Conservation (phyloP, 1,284 basidiomycete species). For the Apiotrichum gamsii region DNA sequence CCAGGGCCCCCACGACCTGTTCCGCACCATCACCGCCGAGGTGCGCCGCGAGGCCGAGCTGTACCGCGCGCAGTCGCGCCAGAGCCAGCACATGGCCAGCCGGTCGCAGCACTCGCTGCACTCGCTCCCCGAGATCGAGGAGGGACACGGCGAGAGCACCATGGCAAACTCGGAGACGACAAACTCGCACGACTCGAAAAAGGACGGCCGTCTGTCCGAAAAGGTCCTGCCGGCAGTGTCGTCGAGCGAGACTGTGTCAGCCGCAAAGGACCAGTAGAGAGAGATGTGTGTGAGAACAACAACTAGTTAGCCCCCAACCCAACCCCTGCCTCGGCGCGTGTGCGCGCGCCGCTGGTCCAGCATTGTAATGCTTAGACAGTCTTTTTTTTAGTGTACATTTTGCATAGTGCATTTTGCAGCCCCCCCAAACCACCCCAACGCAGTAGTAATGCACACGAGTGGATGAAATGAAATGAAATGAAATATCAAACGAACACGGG, state of each 20-base stretch:
- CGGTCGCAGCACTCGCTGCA: too few species aligned
- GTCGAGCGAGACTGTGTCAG: neutral
- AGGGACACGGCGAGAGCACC: too few species aligned
- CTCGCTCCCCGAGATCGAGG: too few species aligned
- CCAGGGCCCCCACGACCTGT: conserved; percentile 14
- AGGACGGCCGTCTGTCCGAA: neutral
- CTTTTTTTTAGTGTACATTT: neutral
- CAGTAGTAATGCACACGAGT: too few species aligned
- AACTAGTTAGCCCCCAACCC: neutral
- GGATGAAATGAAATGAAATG: too few species aligned
- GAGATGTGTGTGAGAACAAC: too few species aligned
- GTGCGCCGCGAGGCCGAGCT: conserved; percentile 7
- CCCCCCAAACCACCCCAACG: too few species aligned
- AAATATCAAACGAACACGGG: too few species aligned
- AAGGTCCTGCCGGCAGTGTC: neutral
- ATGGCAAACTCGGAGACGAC: too few species aligned
- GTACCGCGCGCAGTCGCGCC: conserved; percentile 4
- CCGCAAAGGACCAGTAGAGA: neutral
- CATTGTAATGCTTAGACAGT: neutral
- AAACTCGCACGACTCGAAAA: neutral
- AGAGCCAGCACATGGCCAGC: too few species aligned
- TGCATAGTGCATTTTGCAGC: too few species aligned
- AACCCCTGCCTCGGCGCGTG: neutral
- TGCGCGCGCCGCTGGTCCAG: neutral
- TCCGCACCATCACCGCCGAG: conserved; percentile 10